Evolutionary conservation across 2,329 filamentous ascomycete genomes (phyloP), one percentile per base, ranked within the genome.

Genomic region (Tolypocladium tundrense): DNA sequence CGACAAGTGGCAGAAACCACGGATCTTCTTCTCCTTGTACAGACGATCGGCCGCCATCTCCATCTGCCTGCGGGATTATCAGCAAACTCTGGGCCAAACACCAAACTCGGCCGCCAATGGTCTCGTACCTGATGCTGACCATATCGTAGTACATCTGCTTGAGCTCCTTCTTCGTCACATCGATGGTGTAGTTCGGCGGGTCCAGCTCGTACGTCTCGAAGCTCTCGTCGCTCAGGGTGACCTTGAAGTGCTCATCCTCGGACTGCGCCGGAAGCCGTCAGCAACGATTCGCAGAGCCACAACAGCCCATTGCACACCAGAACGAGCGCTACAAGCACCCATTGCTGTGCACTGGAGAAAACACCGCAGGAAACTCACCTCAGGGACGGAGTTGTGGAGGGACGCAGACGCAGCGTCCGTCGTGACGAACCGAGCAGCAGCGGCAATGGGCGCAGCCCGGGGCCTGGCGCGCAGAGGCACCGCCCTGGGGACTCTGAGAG

Each of bases 1-100:
- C 60, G 94, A 97, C 77, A 99, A 79, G 80, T 99, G 94, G 81
- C 94, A 99, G 88, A 99, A 99, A 79, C 94, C 94, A 69, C 94
- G 90, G 69, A 99, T 97, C 85, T 99, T 97, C 88, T 99, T 99
- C 83, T 97, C 94, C 83, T 99, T 99, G 90, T 99, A 99, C 71
- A 99, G 82, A 73, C 93, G 86, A 75, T 99, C 94, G 79, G 94
- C 91, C 66, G 93, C 92, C 93, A 99, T 96, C 79, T 99, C 94
- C 94, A 99, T 96, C 76, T 96, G 94, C 79, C 92, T 96, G 67
- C 61, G 65, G 55, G 63, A 66, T 68, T 69, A 67, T 73, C 61
- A 72, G 70, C 57, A 63, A 58, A 57, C 51, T n/a, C 21, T 10
- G 14, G 13, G 24, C 39, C 21, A 9, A 31, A 21, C 4, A 10